These are phyloP conservation scores for Phytopythium vexans DNA, from an alignment of 352 stramenopile genomes.

Conservation along the genomic window DNA sequence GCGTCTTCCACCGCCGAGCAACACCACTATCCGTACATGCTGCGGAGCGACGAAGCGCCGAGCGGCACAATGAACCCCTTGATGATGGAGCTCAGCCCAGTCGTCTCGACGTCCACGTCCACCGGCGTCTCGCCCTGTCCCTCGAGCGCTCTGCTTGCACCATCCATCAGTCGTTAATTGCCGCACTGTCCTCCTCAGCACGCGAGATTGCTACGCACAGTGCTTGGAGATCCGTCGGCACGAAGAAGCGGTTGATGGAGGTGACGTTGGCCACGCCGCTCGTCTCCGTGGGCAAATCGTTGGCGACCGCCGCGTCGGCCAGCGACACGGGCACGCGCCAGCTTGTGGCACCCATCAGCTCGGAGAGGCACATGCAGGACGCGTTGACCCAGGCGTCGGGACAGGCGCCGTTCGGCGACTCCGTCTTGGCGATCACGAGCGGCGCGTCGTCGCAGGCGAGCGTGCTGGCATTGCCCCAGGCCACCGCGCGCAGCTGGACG, in stretches of 20 bases:
- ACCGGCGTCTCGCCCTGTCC: slow-evolving; percentile 1
- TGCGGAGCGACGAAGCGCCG: slow-evolving; percentile 1
- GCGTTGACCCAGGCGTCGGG: slow-evolving; percentile 5
- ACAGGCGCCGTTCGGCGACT: slow-evolving; percentile 7
- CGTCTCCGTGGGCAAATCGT: not conserved
- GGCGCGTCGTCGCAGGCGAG: slow-evolving; percentile 7
- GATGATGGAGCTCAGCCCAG: slow-evolving; percentile 1
- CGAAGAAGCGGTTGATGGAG: slow-evolving; percentile 6
- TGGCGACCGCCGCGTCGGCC: not conserved
- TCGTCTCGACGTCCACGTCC: not conserved
- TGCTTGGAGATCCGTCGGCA: slow-evolving; percentile 1
- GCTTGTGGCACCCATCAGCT: not conserved
- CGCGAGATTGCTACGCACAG: not conserved
- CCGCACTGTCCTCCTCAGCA: not conserved
- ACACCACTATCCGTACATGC: not conserved
- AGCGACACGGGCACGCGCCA: slow-evolving; percentile 4
- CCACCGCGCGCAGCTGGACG: slow-evolving; percentile 1
- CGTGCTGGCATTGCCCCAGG: slow-evolving; percentile 1
- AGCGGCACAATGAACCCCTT: slow-evolving; percentile 5
- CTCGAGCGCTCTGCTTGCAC: not conserved
- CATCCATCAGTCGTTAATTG: not conserved
- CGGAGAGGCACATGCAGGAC: slow-evolving; percentile 8
- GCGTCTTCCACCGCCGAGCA: not conserved
- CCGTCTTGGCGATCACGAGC: slow-evolving; percentile 5
- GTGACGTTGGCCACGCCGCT: not conserved